Percentiles rank a stretch among this genome's conserved stretches.
These are phyloP conservation scores for Pleurotus salmoneostramineus DNA, from an alignment of 768 basidiomycete species.

Conservation along the genomic window DNA sequence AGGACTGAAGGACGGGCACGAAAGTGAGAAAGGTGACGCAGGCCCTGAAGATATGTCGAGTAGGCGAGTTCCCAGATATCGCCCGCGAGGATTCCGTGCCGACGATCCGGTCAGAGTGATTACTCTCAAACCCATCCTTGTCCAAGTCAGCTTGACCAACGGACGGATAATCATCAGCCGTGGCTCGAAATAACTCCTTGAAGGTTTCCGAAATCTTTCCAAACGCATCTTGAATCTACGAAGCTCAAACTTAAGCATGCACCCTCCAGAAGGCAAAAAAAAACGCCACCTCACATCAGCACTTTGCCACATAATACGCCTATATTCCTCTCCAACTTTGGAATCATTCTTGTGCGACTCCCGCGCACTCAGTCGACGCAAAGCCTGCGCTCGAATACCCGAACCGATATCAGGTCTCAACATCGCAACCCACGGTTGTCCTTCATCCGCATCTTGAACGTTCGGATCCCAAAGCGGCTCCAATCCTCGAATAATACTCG, in stretches of 20 bases:
- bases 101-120: constrained; percentile 32
- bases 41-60: constrained; percentile 35
- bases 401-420: constrained; percentile 37
- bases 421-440: constrained; percentile 41
- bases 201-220: constrained; percentile 23
- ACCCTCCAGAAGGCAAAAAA: background rate
- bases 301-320: constrained; percentile 63
- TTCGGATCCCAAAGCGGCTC: constrained; percentile 34
- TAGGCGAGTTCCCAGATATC: constrained; percentile 16
- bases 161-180: constrained; percentile 24
- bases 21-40: constrained; percentile 60
- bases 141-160: constrained; percentile 31
- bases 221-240: constrained; percentile 52
- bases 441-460: background rate
- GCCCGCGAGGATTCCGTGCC: background rate
- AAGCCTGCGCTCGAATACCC: constrained; percentile 59
- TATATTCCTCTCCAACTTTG: constrained; percentile 34
- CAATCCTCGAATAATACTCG: constrained; percentile 60
- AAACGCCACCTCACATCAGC: constrained; percentile 49
- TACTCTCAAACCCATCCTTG: constrained; percentile 55
- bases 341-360: constrained; percentile 9
- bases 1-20: constrained; percentile 60
- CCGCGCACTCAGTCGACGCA: constrained; percentile 29
- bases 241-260: background rate
- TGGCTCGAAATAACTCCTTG: constrained; percentile 35